A percentile compares a stretch with the other conserved stretches of the same genome.
Conservation (phyloP, 2,329 filamentous ascomycete species). For the Colletotrichum siamense region DNA sequence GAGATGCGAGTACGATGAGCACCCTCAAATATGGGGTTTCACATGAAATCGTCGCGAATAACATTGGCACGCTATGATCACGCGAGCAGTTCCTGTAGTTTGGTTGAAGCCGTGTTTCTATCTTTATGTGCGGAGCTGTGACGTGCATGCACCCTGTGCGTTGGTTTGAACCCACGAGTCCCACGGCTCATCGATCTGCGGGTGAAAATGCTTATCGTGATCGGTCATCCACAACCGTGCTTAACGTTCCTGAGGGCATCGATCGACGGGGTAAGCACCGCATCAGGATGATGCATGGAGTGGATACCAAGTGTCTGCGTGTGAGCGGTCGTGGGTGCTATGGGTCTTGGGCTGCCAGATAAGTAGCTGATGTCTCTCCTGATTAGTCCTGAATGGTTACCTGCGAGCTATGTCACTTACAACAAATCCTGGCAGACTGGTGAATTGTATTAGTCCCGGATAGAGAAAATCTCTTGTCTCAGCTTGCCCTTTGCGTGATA, state of each 20-base stretch:
- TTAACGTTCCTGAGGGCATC: background rate
- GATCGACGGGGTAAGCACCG: background rate
- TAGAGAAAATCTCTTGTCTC: no score
- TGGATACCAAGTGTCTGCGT: background rate
- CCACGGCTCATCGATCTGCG: background rate
- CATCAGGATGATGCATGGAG: background rate
- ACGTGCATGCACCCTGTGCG: background rate
- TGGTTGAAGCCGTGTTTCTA: background rate
- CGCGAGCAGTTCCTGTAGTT: background rate
- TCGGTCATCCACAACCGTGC: background rate
- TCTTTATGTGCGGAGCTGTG: background rate
- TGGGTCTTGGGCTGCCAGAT: background rate
- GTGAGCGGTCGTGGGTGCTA: background rate
- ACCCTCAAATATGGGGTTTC: background rate
- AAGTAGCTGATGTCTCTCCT: background rate
- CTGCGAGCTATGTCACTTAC: background rate
- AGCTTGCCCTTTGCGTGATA: rapidly evolving
- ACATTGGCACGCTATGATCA: background rate
- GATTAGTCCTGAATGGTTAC: background rate
- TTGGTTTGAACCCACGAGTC: background rate
- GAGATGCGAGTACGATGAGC: background rate
- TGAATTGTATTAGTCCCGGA: background rate
- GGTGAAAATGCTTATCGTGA: background rate
- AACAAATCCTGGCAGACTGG: background rate
- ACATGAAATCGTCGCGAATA: background rate